A percentile compares a stretch with the other conserved stretches of the same genome.
These are phyloP conservation scores for Triticum monococcum DNA, from an alignment of 176 grass and related monocot genomes.

Conservation along the genomic window DNA sequence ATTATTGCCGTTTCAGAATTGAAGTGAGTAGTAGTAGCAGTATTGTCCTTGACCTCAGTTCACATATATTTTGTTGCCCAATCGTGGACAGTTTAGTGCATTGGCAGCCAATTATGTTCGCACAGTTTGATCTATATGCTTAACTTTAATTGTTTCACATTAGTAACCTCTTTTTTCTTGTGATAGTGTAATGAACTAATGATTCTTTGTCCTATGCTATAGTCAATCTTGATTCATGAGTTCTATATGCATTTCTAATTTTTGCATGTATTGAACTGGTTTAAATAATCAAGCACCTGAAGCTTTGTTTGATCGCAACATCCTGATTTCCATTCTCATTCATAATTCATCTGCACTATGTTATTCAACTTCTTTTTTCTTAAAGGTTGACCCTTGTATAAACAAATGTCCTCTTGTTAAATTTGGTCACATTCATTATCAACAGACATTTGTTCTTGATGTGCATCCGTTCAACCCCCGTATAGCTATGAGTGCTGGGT, in stretches of 20 bases:
- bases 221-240: background rate
- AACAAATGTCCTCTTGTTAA: constrained; percentile 2
- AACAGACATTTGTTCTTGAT: constrained; percentile 99
- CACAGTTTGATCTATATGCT: constrained; percentile 7
- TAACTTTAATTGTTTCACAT: background rate
- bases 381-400: background rate
- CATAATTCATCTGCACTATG: background rate
- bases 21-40: background rate
- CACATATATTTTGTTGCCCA: background rate
- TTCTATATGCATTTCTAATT: background rate
- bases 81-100: background rate
- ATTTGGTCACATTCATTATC: constrained; percentile 24
- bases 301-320: background rate
- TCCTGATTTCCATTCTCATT: constrained; percentile 17
- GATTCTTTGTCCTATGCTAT: background rate
- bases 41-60: constrained; percentile 2
- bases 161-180: background rate
- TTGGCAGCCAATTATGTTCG: background rate
- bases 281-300: constrained; percentile 3
- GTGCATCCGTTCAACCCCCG: constrained; percentile 99
- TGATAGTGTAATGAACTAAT: background rate
- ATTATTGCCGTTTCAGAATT: background rate
- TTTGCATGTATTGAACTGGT: background rate
- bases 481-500: constrained; percentile 99
- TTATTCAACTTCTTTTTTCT: background rate